Conservation (phyloP, 768 basidiomycete species). For the Lactarius akahatsu region DNA sequence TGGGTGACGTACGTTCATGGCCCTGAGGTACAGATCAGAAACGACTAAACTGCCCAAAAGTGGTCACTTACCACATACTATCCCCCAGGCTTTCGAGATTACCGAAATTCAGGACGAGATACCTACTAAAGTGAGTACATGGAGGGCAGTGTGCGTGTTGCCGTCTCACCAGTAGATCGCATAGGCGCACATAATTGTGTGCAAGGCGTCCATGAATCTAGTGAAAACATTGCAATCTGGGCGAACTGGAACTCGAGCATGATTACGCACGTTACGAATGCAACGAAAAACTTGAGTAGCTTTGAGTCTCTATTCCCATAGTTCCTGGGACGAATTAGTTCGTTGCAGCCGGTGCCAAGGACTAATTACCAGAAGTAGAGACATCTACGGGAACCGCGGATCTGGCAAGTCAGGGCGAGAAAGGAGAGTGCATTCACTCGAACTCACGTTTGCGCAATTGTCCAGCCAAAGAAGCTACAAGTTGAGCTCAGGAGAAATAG, state of each 20-base stretch:
- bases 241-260: no score
- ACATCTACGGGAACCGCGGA: slow-evolving; percentile 8
- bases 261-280: slow-evolving; percentile 3
- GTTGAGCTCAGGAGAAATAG: background rate
- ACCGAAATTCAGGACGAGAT: slow-evolving; percentile 47
- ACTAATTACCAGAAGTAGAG: background rate
- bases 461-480: slow-evolving; percentile 6
- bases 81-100: slow-evolving; percentile 39
- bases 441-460: slow-evolving; percentile 12
- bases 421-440: background rate
- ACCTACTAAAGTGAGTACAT: slow-evolving; percentile 36
- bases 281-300: slow-evolving; percentile 1
- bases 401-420: background rate
- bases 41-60: background rate
- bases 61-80: slow-evolving; percentile 43
- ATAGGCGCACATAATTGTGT: slow-evolving; percentile 45
- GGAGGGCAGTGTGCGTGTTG: background rate
- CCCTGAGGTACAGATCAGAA: slow-evolving; percentile 19
- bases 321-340: background rate
- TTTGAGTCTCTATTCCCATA: background rate
- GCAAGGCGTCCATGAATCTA: slow-evolving; percentile 46
- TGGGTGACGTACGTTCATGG: slow-evolving; percentile 29
- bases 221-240: background rate
- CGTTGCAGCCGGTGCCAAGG: no score
- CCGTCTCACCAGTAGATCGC: slow-evolving; percentile 47